Evolutionary conservation across 345 rosid species (phyloP).

Genomic region (Gossypium ekmanianum): DNA sequence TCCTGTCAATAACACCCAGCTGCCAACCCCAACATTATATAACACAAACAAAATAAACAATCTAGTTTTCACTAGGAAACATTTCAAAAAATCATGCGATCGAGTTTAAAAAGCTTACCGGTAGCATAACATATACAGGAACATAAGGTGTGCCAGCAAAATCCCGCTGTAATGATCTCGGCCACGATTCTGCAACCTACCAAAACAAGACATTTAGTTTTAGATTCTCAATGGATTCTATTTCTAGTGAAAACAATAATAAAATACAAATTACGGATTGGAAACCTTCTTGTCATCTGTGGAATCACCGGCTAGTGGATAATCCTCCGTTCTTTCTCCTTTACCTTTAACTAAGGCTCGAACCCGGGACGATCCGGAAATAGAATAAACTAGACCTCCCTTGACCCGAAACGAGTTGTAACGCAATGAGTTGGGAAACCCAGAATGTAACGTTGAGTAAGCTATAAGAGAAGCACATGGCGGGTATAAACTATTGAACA

Average conservation of each 20-base stretch:
- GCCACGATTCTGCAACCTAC: conserved; percentile 26
- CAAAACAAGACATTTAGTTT: conserved; percentile 5
- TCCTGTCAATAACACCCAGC: conserved; percentile 73
- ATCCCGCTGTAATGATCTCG: conserved; percentile 60
- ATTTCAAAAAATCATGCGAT: background rate
- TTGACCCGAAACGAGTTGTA: conserved; percentile 21
- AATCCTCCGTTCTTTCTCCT: conserved; percentile 24
- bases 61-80: background rate
- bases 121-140: conserved; percentile 94
- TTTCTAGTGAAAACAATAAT: background rate
- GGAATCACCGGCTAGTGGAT: conserved; percentile 23
- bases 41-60: background rate
- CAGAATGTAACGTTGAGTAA: conserved; percentile 15
- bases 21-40: conserved; percentile 28
- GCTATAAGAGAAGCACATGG: conserved; percentile 16
- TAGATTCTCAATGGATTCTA: background rate
- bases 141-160: conserved; percentile 68
- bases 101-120: conserved; percentile 41
- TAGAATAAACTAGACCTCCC: conserved; percentile 16
- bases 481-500: conserved; percentile 20
- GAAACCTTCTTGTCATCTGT: conserved; percentile 19
- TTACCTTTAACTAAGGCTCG: conserved; percentile 20
- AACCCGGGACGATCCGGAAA: conserved; percentile 21
- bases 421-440: conserved; percentile 20
- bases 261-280: background rate